Base-by-base conservation (phyloP, 768 basidiomycete species). In the Strobilomyces echinocephalus region DNA sequence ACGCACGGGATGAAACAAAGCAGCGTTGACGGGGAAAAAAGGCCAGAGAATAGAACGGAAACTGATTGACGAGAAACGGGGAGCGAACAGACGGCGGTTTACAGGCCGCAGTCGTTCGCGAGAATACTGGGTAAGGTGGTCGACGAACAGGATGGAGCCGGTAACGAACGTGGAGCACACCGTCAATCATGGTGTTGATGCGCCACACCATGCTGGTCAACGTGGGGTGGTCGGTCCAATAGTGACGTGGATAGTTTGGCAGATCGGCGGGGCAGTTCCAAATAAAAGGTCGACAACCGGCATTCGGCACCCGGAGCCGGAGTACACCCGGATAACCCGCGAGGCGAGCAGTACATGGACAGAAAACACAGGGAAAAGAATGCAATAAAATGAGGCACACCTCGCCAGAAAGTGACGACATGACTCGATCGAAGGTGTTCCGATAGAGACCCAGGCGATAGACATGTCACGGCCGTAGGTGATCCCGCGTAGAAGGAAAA, bases 221-320 rank as follows among this genome's bases (percentile, higher is more conserved):
- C 21, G 51, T 49, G 24, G 49, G 28, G 43, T 15, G 41, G 38
- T 36, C n/a, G 34, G 53, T 48, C 11, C 30, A 42, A 30, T 14
- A 11, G 55, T 55, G 50, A 47, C 24, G 34, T 26, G n/a, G 38
- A 15, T n/a, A 11, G 41, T 43, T 2, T 15, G 30, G 44, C 14
- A 36, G 63, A 43, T 61, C 65, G 57, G 53, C 28, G 31, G 28
- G 56, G 50, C 50, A 53, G 52, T 57, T 56, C 31, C 52, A n/a
- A 31, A 49, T 40, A 49, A 38, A n/a, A 24, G 18, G 42, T 46
- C 36, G 44, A 40, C 3, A 10, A 28, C 44, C 50, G 40, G 52
- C 5, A 15, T 45, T 31, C 57, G 59, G 65, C 21, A 50, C 45
- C 57, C 52, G 64, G 46, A 43, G 24, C 33, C 2, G 8, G 2